Conservation (phyloP, 345 rosid genomes). For the Orychophragmus violaceus region DNA sequence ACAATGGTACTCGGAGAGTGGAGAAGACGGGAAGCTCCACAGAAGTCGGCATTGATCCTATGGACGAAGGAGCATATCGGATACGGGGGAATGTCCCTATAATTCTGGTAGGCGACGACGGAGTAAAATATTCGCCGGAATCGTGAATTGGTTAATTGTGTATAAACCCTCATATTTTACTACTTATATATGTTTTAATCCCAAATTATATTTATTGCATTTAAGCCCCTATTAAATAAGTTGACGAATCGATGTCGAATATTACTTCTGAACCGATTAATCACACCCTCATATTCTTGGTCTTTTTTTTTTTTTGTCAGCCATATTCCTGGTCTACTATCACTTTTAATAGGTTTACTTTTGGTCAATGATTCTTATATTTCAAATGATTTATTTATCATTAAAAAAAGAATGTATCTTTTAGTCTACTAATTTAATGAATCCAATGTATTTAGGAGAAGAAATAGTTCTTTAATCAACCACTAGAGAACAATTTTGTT, state of each 20-base stretch:
- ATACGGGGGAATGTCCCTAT: not conserved
- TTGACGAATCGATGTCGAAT: not conserved
- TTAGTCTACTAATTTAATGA: not conserved
- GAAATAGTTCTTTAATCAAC: not conserved
- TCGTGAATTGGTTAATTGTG: not conserved
- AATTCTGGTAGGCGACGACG: not conserved
- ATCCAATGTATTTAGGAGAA: not conserved
- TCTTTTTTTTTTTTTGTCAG: too few relatives aligned
- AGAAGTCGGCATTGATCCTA: constrained; percentile 22
- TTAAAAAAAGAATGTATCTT: not conserved
- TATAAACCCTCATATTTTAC: not conserved
- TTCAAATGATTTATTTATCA: not conserved
- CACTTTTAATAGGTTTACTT: not conserved
- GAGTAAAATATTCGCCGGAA: constrained; percentile 22
- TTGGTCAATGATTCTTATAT: not conserved
- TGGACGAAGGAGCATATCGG: constrained; percentile 6
- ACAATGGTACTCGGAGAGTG: constrained; percentile 18
- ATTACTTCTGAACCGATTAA: not conserved
- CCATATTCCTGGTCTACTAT: constrained; percentile 19
- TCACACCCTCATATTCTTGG: constrained; percentile 6
- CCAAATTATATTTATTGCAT: not conserved
- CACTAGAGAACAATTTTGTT: not conserved
- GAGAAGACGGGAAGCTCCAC: constrained; percentile 35
- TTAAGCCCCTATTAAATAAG: not conserved
- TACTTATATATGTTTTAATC: not conserved